Base-by-base conservation (phyloP, 352 stramenopile genomes). In the Globisporangium orthogonon region DNA sequence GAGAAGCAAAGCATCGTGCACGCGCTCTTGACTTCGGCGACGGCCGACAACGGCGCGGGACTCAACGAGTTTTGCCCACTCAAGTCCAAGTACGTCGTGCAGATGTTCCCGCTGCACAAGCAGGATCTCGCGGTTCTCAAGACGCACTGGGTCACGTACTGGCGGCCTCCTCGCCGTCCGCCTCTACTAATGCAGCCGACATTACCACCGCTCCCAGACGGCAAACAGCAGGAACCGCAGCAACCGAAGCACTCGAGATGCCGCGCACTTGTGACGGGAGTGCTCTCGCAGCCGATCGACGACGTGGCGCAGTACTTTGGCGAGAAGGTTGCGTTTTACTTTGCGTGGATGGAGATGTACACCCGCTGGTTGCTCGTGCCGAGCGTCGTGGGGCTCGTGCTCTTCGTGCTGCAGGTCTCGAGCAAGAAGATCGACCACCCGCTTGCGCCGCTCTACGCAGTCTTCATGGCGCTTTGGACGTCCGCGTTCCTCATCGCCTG, bases 331-430 rank as follows among this genome's bases (percentile, higher is more conserved):
- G 90, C 87, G 18, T 97, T 96, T 63, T 97, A 97, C 67, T 97
- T 97, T 68, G 91, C 89, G 35, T 97, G 87, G 79, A 77, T 95
- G 63, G 84, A 94, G 56, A 78, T 96, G 64, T 97, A 97, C 74
- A 97, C 91, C 18, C 78, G 73, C 17, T 95, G 89, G 84, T 81
- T 97, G 5, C 49, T 96, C 11, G 69, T 90, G 9, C 88, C 90
- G 2, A 89, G 78, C 49, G 50, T 89, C 33, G 76, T 81, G 5
- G 90, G 90, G 0, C 62, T 88, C 14, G 44, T 81, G 3, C 61
- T 97, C 10, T 97, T 94, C 54, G 53, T 54, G 0, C 47, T 87
- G 11, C 84, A 91, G 60, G 73, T 91, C n/a, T 64, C 62, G 3
- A 73, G 61, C 6, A 71, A 80, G 31, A 74, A 72, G 37, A 73